phyloP scores from a whole-genome alignment of 2,329 filamentous ascomycete species.

The Helicocarpus griseus region DNA sequence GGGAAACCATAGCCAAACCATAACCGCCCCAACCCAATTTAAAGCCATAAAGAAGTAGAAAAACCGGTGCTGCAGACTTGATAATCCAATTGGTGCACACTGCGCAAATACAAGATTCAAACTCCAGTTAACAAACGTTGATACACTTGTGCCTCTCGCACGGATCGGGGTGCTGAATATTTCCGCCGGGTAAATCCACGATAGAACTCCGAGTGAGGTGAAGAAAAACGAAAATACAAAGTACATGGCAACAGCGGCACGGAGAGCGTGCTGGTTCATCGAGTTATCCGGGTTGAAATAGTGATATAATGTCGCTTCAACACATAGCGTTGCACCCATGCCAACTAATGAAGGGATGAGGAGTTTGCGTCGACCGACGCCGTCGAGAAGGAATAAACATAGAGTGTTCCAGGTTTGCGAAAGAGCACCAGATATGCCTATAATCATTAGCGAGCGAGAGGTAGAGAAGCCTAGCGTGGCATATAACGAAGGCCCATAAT shows the following conservation, averaged over 20 bases:
- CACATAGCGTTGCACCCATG: slow-evolving; percentile 30
- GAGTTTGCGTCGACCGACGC: slow-evolving; percentile 39
- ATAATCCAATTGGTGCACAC: slow-evolving; percentile 38
- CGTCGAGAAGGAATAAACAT: slow-evolving; percentile 38
- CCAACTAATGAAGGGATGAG: slow-evolving; percentile 38
- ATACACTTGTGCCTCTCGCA: slow-evolving; percentile 33
- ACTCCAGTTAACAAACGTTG: slow-evolving; percentile 35
- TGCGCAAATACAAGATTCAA: slow-evolving; percentile 41
- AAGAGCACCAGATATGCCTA: slow-evolving; percentile 42
- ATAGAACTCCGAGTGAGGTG: slow-evolving; percentile 36
- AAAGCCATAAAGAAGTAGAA: slow-evolving; percentile 43
- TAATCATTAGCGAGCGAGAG: slow-evolving; percentile 40
- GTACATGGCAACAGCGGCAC: slow-evolving; percentile 39
- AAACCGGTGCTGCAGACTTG: slow-evolving; percentile 37
- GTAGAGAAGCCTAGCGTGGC: slow-evolving; percentile 35
- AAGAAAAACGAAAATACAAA: slow-evolving; percentile 40
- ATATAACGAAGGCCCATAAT: slow-evolving; percentile 37
- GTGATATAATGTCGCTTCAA: slow-evolving; percentile 32
- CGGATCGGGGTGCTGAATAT: slow-evolving; percentile 38
- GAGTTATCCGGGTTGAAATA: slow-evolving; percentile 23
- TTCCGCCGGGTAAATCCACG: slow-evolving; percentile 39
- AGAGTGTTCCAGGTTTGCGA: slow-evolving; percentile 41
- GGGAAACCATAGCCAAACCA: slow-evolving; percentile 31
- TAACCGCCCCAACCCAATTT: slow-evolving; percentile 34
- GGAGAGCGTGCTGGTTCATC: slow-evolving; percentile 28